Evolutionary conservation across 2,329 filamentous ascomycete species (phyloP), one percentile per base, ranked within the genome.

Genomic region (Xylariaceae sp.): DNA sequence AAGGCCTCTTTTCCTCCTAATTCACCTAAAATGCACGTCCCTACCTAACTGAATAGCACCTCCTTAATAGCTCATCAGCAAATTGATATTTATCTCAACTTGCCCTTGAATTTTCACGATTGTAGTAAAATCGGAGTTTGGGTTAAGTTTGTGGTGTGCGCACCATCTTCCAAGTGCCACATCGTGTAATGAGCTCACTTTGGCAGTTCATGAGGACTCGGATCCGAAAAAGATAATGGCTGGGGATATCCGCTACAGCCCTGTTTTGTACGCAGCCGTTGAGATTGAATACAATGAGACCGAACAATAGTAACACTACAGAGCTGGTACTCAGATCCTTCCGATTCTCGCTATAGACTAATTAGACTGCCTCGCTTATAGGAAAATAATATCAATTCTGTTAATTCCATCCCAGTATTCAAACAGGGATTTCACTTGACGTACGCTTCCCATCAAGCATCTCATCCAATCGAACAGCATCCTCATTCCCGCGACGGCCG

Each of bases 401-500:
- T 12, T 21, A 37, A 37, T n/a, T 37, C 26, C 13, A 34, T 12
- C 32, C 4, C 19, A n/a, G n/a, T 13, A 16, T 26, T 46, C 22
- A 53, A 22, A 50, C 46, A 12, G 34, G 32, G 13, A 8, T 37
- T 37, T 55, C 52, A 40, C 16, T 40, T 30, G 41, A 47, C 5
- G 41, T 3, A 18, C 47, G 49, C 46, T 40, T 51, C 45, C 55
- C 54, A 51, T 72, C 64, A 30, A 70, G 63, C 1, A 66, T 73
- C 41, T 66, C 61, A 36, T 80, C 78, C 61, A 72, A 70, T 46
- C 68, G 63, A 5, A 79, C 76, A 7, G 79, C 80, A 61, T 81
- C 76, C 57, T 65, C 65, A 64, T 81, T 80, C 0, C 80, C 80
- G 60, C 76, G 65, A 0, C 75, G 71, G 30, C 88, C 88, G 60